Conservation (phyloP, 2,329 filamentous ascomycete species). For the Calonectria multiphialidica region DNA sequence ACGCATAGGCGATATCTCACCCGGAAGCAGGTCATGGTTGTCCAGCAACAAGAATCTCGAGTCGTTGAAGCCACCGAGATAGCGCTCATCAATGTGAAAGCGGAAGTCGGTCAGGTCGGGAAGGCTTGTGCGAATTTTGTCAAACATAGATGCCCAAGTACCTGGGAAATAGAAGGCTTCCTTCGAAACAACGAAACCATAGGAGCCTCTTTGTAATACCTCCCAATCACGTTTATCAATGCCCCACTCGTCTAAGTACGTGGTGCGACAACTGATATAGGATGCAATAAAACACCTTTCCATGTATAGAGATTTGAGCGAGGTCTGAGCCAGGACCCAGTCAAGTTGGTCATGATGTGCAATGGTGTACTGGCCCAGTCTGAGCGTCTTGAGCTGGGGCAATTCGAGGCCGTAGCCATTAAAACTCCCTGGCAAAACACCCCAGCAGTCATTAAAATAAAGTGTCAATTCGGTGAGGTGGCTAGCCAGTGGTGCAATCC, state of each 20-base stretch:
- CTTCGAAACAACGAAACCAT: not conserved
- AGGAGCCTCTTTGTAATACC: not conserved
- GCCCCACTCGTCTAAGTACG: not conserved
- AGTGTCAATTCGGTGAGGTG: slow-evolving; percentile 38
- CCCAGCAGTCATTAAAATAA: slow-evolving; percentile 36
- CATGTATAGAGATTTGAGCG: slow-evolving; percentile 25
- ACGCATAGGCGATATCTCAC: not conserved
- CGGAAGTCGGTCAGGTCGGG: slow-evolving; percentile 30
- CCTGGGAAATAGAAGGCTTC: slow-evolving; percentile 25
- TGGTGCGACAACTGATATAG: slow-evolving; percentile 2
- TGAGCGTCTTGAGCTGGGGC: slow-evolving; percentile 35
- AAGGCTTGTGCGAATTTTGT: slow-evolving; percentile 30
- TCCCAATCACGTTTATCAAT: slow-evolving; percentile 30
- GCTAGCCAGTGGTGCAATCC: slow-evolving; percentile 32
- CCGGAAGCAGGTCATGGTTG: not conserved
- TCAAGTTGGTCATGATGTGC: slow-evolving; percentile 40
- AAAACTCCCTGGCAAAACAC: slow-evolving; percentile 36
- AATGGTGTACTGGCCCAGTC: slow-evolving; percentile 33
- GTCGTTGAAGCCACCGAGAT: not conserved
- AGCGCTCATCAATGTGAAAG: not conserved
- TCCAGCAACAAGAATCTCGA: not conserved
- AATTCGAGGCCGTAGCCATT: slow-evolving; percentile 35
- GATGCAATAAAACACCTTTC: slow-evolving; percentile 25
- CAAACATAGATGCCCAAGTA: slow-evolving; percentile 37
- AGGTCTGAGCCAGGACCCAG: slow-evolving; percentile 38